Conservation (phyloP, 257 asterid genomes). For the Penstemon barbatus region DNA sequence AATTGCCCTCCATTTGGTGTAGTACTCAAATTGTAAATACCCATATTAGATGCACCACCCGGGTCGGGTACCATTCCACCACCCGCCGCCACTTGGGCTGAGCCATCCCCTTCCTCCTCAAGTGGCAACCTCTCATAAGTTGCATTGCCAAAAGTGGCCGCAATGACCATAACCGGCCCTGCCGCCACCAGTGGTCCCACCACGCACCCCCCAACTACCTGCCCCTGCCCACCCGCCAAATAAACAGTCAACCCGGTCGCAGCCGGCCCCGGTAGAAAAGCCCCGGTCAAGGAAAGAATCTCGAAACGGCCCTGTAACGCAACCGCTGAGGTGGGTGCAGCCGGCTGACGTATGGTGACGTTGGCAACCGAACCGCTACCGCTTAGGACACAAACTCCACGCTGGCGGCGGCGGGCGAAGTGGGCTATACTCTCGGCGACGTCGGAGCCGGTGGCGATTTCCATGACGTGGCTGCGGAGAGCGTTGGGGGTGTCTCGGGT, state of each 20-base stretch:
- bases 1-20: constrained; percentile 46
- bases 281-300: constrained; percentile 55
- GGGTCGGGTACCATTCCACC: background rate
- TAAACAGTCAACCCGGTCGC: constrained; percentile 67
- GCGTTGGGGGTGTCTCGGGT: constrained; percentile 72
- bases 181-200: constrained; percentile 67
- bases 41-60: background rate
- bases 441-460: constrained; percentile 56
- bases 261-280: constrained; percentile 64
- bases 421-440: constrained; percentile 63
- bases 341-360: constrained; percentile 59
- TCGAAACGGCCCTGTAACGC: constrained; percentile 64
- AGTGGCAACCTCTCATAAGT: constrained; percentile 66
- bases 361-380: constrained; percentile 64
- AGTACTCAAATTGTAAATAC: constrained; percentile 36
- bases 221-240: constrained; percentile 66
- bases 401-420: constrained; percentile 61
- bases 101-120: constrained; percentile 43
- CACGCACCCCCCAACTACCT: constrained; percentile 69
- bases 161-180: constrained; percentile 60
- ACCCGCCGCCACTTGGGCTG: constrained; percentile 5
- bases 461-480: constrained; percentile 68
- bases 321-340: constrained; percentile 48
- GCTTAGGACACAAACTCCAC: constrained; percentile 64
- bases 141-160: constrained; percentile 65